Evolutionary conservation across 257 asterid species (phyloP).

Genomic region (Schizonepeta tenuifolia): DNA sequence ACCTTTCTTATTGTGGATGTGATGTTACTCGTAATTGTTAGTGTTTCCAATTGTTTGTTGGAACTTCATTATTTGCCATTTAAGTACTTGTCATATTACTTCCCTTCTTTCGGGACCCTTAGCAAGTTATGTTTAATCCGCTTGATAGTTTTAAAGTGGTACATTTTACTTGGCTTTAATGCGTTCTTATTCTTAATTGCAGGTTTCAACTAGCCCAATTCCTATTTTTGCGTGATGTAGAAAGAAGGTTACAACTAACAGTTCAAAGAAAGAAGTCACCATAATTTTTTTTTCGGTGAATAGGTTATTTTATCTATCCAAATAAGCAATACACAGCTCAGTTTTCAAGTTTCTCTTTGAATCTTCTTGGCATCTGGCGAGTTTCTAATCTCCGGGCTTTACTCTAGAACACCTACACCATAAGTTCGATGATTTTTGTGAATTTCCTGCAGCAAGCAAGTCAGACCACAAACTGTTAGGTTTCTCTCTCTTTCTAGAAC

Average conservation of each 20-base stretch:
- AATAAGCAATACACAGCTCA: not conserved
- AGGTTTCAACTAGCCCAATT: no score
- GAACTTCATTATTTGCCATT: not conserved
- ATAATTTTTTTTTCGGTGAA: no score
- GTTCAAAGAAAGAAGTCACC: no score
- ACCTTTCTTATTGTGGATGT: not conserved
- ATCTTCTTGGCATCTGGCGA: slow-evolving; percentile 31
- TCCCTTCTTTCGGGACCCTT: not conserved
- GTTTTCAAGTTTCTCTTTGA: not conserved
- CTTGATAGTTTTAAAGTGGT: not conserved
- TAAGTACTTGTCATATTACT: not conserved
- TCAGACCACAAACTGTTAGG: not conserved
- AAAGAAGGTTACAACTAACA: no score
- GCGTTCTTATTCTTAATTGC: no score
- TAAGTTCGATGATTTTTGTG: not conserved
- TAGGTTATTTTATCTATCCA: no score
- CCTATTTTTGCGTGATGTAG: no score
- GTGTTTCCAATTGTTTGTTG: slow-evolving; percentile 1
- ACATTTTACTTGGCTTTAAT: no score
- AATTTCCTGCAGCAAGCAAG: not conserved
- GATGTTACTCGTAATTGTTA: not conserved
- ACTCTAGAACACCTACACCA: slow-evolving; percentile 28
- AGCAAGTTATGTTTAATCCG: not conserved
- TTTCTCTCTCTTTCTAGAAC: not conserved
- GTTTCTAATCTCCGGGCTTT: slow-evolving; percentile 27